Evolutionary conservation across 2,329 filamentous ascomycete genomes (phyloP).

Genomic region (Fusarium denticulatum): DNA sequence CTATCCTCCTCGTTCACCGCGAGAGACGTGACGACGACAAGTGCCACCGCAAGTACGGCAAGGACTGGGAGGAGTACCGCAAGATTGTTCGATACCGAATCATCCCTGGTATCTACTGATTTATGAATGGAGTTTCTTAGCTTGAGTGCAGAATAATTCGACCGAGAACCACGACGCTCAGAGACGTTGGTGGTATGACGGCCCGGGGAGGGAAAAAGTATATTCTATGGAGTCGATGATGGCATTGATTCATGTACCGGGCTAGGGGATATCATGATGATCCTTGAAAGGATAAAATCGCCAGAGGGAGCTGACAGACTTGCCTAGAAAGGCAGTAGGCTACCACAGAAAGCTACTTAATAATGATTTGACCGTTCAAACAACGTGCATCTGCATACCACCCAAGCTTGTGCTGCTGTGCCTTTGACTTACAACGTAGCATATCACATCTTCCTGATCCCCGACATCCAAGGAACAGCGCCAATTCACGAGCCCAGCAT

Average conservation of each 20-base stretch:
- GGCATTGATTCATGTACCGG: background rate
- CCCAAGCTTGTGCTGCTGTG: constrained; percentile 1
- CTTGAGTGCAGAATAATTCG: background rate
- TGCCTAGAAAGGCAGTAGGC: constrained; percentile 27
- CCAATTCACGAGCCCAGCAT: background rate
- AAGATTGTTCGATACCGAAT: constrained; percentile 84
- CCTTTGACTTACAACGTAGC: constrained; percentile 1
- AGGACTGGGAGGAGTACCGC: constrained; percentile 91
- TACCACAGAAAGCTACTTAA: constrained; percentile 1
- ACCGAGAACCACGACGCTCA: background rate
- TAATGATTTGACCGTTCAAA: constrained; percentile 17
- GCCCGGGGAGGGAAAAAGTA: background rate
- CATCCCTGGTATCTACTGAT: constrained; percentile 83
- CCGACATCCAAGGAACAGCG: background rate
- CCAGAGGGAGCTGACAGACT: constrained; percentile 5
- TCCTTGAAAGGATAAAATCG: background rate
- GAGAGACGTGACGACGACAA: constrained; percentile 91
- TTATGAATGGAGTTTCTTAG: background rate
- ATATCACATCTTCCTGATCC: background rate
- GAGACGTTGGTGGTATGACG: background rate
- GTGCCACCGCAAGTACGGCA: constrained; percentile 89
- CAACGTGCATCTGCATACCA: constrained; percentile 17
- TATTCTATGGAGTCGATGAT: constrained; percentile 16
- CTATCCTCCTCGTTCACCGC: constrained; percentile 83
- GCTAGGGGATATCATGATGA: background rate